These are phyloP conservation scores for Andrographis paniculata DNA, from an alignment of 305 asterid species.

Conservation along the genomic window DNA sequence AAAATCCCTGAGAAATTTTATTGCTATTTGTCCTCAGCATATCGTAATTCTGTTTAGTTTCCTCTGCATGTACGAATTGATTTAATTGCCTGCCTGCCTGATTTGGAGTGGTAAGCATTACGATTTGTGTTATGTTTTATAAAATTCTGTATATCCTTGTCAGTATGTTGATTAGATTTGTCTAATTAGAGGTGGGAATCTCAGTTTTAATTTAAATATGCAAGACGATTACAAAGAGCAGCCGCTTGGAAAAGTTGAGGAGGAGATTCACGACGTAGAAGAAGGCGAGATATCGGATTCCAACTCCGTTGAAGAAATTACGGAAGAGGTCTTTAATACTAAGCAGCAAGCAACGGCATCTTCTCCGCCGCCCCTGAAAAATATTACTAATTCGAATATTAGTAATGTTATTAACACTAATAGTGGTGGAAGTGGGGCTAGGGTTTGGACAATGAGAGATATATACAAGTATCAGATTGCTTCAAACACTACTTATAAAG, in stretches of 20 bases:
- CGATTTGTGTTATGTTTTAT: constrained; percentile 16
- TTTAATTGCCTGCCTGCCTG: constrained; percentile 10
- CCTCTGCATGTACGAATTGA: constrained; percentile 8
- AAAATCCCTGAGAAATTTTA: neutral
- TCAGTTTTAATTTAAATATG: constrained; percentile 22
- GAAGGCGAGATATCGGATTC: constrained; percentile 97
- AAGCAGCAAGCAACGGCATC: constrained; percentile 35
- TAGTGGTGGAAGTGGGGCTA: constrained; percentile 31
- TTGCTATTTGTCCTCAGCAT: constrained; percentile 3
- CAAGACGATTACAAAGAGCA: constrained; percentile 45
- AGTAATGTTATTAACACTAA: constrained; percentile 16
- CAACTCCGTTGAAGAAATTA: constrained; percentile 73
- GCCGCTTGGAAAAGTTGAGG: constrained; percentile 25
- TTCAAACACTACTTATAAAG: constrained; percentile 45
- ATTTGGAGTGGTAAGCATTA: constrained; percentile 14
- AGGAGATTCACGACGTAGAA: constrained; percentile 60
- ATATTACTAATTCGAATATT: constrained; percentile 24
- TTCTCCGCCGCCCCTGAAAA: constrained; percentile 18
- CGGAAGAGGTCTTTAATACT: constrained; percentile 44
- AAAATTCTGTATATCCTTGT: constrained; percentile 20
- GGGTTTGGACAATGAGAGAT: constrained; percentile 87
- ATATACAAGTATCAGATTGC: constrained; percentile 55
- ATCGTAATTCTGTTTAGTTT: constrained; percentile 3
- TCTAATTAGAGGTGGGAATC: constrained; percentile 22
- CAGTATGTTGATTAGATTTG: constrained; percentile 31